Percentiles rank a stretch among this genome's conserved stretches.
Evolutionary conservation across 805 yeast species (phyloP).

Genomic region (Candida coquimbonensis): DNA sequence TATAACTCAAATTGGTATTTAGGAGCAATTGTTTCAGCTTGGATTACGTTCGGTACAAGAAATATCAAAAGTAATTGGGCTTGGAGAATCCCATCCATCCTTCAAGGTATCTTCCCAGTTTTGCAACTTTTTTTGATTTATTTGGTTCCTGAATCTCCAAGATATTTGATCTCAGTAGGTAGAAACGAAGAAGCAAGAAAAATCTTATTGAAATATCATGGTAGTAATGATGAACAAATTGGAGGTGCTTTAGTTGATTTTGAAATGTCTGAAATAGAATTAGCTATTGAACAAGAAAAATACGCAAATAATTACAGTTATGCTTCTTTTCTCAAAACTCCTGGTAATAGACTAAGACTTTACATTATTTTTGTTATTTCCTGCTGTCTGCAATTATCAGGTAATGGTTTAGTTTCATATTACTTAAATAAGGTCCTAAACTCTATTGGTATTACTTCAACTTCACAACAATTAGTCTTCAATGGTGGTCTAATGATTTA

Average conservation of each 20-base stretch:
- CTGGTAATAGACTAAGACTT: conserved; percentile 27
- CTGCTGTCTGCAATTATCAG: conserved; percentile 24
- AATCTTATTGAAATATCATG: conserved; percentile 33
- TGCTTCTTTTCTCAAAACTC: conserved; percentile 13
- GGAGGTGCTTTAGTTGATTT: conserved; percentile 27
- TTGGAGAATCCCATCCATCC: conserved; percentile 48
- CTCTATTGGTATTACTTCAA: conserved; percentile 44
- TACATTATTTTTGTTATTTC: conserved; percentile 27
- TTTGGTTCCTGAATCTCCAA: conserved; percentile 43
- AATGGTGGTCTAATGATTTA: conserved; percentile 42
- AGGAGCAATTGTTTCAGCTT: conserved; percentile 44
- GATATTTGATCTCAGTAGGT: conserved; percentile 35
- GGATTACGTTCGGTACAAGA: conserved; percentile 40
- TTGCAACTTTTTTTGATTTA: conserved; percentile 30
- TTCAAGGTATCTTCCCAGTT: conserved; percentile 42
- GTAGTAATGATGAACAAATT: conserved; percentile 23
- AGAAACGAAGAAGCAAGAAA: conserved; percentile 35
- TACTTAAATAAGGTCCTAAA: conserved; percentile 36
- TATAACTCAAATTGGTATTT: conserved; percentile 42
- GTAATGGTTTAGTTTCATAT: background rate
- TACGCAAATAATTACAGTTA: background rate
- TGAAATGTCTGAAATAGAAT: conserved; percentile 33
- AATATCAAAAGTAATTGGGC: conserved; percentile 25
- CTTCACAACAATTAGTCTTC: conserved; percentile 35
- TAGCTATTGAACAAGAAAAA: conserved; percentile 34